phyloP scores from a whole-genome alignment of 306 rosid species.

The Fagus sylvatica region DNA sequence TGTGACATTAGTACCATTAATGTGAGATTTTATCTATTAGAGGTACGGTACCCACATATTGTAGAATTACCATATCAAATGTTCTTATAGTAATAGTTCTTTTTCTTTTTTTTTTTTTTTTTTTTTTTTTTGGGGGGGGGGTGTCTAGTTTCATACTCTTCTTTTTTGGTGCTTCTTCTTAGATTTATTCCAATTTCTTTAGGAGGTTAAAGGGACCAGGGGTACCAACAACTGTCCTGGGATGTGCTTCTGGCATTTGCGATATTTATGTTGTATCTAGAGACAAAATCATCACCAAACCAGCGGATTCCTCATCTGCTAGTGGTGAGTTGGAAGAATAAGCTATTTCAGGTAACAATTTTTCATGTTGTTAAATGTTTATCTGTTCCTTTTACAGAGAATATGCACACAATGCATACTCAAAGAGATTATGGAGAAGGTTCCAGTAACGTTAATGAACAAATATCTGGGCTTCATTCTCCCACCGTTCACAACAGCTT shows the following conservation, averaged over 20 bases:
- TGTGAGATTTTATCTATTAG: too few relatives aligned
- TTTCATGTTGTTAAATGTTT: constrained; percentile 19
- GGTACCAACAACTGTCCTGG: constrained; percentile 58
- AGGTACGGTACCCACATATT: too few relatives aligned
- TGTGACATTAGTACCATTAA: too few relatives aligned
- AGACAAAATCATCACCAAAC: constrained; percentile 53
- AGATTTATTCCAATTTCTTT: constrained; percentile 8
- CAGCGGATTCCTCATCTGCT: constrained; percentile 42
- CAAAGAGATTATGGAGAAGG: constrained; percentile 32
- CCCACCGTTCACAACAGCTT: constrained; percentile 27
- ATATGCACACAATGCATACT: constrained; percentile 31
- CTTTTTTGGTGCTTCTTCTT: too few relatives aligned
- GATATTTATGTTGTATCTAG: constrained; percentile 63
- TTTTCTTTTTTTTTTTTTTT: too few relatives aligned
- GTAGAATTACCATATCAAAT: too few relatives aligned
- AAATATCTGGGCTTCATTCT: constrained; percentile 38
- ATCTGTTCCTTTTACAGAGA: constrained; percentile 38
- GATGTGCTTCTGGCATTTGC: constrained; percentile 50
- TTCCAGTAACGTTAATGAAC: constrained; percentile 30
- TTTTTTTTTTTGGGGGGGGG: too few relatives aligned
- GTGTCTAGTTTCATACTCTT: too few relatives aligned
- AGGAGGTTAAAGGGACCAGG: constrained; percentile 88
- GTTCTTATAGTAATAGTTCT: too few relatives aligned
- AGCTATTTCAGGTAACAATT: constrained; percentile 9
- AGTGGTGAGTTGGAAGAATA: constrained; percentile 49